These are phyloP conservation scores for Leccinum boreale DNA, from an alignment of 768 basidiomycete species.

Conservation along the genomic window DNA sequence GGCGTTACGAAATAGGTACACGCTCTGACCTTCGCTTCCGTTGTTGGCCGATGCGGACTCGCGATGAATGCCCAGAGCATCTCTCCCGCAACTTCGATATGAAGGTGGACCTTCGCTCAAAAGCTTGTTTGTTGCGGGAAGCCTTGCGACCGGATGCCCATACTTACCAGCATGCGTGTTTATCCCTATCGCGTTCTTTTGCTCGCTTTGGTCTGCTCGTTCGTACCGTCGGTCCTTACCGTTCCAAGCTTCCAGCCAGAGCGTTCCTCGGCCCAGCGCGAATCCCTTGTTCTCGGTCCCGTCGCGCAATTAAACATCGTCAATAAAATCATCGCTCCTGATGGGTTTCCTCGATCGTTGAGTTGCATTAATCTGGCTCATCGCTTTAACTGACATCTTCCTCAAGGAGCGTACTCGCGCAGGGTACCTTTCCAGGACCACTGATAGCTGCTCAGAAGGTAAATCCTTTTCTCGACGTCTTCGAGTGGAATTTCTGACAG, in stretches of 20 bases:
- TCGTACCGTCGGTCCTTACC: background rate
- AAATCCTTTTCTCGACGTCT: background rate
- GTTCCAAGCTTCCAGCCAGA: background rate
- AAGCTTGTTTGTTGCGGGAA: background rate
- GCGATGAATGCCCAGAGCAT: background rate
- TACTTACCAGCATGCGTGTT: slow-evolving; percentile 4
- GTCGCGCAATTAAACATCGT: slow-evolving; percentile 34
- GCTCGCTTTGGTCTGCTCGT: background rate
- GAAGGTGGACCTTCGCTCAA: background rate
- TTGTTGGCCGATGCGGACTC: background rate
- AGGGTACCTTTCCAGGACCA: slow-evolving; percentile 43
- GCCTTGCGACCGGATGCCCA: background rate
- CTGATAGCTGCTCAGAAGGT: slow-evolving; percentile 40
- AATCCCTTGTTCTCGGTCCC: slow-evolving; percentile 15
- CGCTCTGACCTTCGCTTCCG: background rate
- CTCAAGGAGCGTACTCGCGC: slow-evolving; percentile 39
- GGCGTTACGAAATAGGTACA: background rate
- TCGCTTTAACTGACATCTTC: background rate
- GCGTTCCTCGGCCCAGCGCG: background rate
- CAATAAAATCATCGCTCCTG: slow-evolving; percentile 44
- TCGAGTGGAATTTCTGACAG: background rate
- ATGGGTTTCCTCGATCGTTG: slow-evolving; percentile 43
- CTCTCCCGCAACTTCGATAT: background rate
- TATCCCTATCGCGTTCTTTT: background rate
- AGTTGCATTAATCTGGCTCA: slow-evolving; percentile 9